Conservation (phyloP, 441 rosid species). For the Erysimum cheiri region DNA sequence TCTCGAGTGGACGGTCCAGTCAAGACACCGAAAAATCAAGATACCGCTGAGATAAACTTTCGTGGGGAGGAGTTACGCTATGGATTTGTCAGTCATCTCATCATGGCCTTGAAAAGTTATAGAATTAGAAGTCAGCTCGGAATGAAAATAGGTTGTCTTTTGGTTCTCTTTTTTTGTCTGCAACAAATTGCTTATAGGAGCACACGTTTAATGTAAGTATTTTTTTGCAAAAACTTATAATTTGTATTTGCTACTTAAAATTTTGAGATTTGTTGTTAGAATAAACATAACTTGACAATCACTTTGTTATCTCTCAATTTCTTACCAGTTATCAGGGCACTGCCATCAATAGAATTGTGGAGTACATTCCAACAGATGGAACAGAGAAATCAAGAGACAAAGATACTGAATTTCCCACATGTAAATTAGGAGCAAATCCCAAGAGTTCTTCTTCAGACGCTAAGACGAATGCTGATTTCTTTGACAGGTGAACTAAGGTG, state of each 20-base stretch:
- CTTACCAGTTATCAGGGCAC: not conserved
- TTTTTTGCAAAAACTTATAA: not conserved
- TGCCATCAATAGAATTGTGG: not conserved
- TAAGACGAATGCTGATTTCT: not conserved
- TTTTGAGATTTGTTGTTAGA: not conserved
- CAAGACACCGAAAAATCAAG: not conserved
- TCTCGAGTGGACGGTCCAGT: not conserved
- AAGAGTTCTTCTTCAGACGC: not conserved
- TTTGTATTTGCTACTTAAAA: not conserved
- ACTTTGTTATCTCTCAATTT: not conserved
- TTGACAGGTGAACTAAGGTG: not conserved
- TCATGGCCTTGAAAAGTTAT: too few relatives aligned
- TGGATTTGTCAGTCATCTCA: too few relatives aligned
- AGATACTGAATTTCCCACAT: not conserved
- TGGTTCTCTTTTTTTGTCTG: not conserved
- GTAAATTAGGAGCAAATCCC: not conserved
- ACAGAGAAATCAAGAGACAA: not conserved
- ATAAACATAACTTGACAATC: not conserved
- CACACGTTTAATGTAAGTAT: not conserved
- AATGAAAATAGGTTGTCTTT: not conserved
- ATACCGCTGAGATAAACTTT: too few relatives aligned
- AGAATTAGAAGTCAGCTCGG: not conserved
- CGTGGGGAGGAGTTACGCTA: too few relatives aligned
- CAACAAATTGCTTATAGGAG: not conserved
- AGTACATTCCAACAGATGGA: not conserved